These are phyloP conservation scores for Litchi chinensis DNA, from an alignment of 345 rosid genomes.

Conservation along the genomic window DNA sequence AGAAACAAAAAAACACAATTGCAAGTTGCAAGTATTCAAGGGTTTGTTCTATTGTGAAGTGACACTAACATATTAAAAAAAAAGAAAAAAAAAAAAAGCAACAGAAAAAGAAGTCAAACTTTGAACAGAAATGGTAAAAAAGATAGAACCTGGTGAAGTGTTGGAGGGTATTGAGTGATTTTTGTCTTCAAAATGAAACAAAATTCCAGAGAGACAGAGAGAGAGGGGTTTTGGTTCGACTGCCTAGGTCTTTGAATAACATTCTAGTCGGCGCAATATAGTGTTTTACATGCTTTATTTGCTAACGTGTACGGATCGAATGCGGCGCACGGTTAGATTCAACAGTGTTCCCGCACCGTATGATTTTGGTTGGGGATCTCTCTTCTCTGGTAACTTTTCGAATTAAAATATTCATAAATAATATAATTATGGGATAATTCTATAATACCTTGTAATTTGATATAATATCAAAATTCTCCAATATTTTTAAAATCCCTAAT, in stretches of 20 bases:
- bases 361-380: constrained; percentile 17
- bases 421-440: no score
- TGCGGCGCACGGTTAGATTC: neutral
- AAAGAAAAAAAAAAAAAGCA: neutral
- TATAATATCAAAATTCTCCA: no score
- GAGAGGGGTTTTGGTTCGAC: constrained; percentile 2
- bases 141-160: constrained; percentile 42
- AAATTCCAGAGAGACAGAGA: constrained; percentile 24
- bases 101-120: constrained; percentile 6
- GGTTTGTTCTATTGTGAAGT: constrained; percentile 2
- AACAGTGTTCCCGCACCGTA: constrained; percentile 22
- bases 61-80: constrained; percentile 13
- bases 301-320: constrained; percentile 3
- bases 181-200: constrained; percentile 33
- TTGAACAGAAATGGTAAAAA: constrained; percentile 4
- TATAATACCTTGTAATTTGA: no score
- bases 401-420: neutral
- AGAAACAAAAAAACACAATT: constrained; percentile 27
- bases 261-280: constrained; percentile 44
- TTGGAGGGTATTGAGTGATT: constrained; percentile 11
- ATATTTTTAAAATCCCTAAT: no score
- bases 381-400: neutral
- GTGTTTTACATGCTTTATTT: neutral
- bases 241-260: constrained; percentile 36
- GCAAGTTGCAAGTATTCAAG: neutral